phyloP scores from a whole-genome alignment of 2,329 filamentous ascomycete genomes.

The Fusarium torulosum region DNA sequence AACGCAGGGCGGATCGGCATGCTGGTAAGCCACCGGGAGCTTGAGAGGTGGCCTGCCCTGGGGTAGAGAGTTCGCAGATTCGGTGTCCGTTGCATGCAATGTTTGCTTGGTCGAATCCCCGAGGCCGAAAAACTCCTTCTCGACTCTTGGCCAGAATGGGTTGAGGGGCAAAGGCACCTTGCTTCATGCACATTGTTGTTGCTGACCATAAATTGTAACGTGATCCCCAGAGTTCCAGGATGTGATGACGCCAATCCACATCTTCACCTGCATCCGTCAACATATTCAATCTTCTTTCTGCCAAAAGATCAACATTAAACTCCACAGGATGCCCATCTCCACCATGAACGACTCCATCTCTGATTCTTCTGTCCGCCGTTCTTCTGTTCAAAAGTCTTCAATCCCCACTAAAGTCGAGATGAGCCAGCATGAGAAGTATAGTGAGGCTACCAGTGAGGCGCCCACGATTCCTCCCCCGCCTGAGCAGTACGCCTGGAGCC shows the following conservation, averaged over 20 bases:
- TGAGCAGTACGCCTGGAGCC: conserved; percentile 61
- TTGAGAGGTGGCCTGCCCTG: not conserved
- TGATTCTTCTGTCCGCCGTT: conserved; percentile 50
- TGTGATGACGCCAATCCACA: conserved; percentile 30
- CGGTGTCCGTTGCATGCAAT: conserved; percentile 23
- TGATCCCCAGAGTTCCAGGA: conserved; percentile 36
- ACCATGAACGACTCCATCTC: conserved; percentile 51
- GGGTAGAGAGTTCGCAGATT: conserved; percentile 3
- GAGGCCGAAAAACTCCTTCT: conserved; percentile 18
- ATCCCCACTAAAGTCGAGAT: conserved; percentile 51
- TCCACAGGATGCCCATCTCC: conserved; percentile 48
- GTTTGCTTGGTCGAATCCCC: conserved; percentile 21
- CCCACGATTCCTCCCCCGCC: conserved; percentile 35
- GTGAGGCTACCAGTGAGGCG: conserved; percentile 38
- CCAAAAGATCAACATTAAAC: not conserved
- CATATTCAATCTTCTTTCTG: not conserved
- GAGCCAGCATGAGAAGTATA: conserved; percentile 44
- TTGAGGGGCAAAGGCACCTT: conserved; percentile 26
- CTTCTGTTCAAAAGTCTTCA: conserved; percentile 51
- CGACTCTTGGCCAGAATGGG: conserved; percentile 19
- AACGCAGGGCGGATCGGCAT: conserved; percentile 22
- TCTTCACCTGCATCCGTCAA: conserved; percentile 23
- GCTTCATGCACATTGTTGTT: conserved; percentile 13
- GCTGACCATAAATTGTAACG: conserved; percentile 45
- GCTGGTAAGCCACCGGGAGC: conserved; percentile 16